These are phyloP conservation scores for Microsporum audouinii DNA, from an alignment of 2,329 filamentous ascomycete species.

Conservation along the genomic window DNA sequence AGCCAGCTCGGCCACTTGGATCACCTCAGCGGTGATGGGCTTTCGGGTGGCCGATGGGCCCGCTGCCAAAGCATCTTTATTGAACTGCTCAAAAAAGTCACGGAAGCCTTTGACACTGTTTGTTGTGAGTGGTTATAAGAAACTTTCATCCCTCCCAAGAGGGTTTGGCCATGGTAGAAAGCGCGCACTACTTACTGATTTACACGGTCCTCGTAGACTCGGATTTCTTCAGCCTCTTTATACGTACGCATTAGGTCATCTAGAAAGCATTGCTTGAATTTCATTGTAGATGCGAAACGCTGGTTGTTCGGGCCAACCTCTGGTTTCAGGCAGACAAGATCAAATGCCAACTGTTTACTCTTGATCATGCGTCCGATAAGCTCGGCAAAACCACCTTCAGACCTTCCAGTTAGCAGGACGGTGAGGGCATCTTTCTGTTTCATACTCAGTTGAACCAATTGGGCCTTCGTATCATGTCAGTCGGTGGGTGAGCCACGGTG, in stretches of 20 bases:
- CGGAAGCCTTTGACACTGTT: slow-evolving; percentile 64
- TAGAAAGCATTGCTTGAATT: slow-evolving; percentile 83
- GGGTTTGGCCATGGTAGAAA: not conserved
- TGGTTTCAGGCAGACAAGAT: slow-evolving; percentile 81
- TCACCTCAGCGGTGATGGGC: slow-evolving; percentile 64
- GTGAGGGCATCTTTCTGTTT: slow-evolving; percentile 73
- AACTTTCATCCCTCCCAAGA: not conserved
- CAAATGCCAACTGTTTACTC: slow-evolving; percentile 71
- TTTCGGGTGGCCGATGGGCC: slow-evolving; percentile 42
- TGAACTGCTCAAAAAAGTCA: slow-evolving; percentile 71
- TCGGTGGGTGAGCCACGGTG: not conserved
- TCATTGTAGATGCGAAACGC: slow-evolving; percentile 69
- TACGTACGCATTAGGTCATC: slow-evolving; percentile 77
- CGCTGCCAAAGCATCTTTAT: slow-evolving; percentile 44
- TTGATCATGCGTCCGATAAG: slow-evolving; percentile 70
- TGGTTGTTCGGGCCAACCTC: slow-evolving; percentile 68
- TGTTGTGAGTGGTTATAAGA: slow-evolving; percentile 13
- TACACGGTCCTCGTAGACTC: slow-evolving; percentile 52
- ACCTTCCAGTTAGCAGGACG: slow-evolving; percentile 77
- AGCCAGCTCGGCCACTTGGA: slow-evolving; percentile 70
- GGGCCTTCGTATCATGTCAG: slow-evolving; percentile 28
- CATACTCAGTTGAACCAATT: slow-evolving; percentile 70
- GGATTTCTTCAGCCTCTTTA: slow-evolving; percentile 66
- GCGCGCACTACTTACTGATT: slow-evolving; percentile 40
- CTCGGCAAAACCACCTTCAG: slow-evolving; percentile 63